A percentile compares a stretch with the other conserved stretches of the same genome.
phyloP scores from a whole-genome alignment of 495 filamentous ascomycete genomes.

The Baudoinia panamericana region DNA sequence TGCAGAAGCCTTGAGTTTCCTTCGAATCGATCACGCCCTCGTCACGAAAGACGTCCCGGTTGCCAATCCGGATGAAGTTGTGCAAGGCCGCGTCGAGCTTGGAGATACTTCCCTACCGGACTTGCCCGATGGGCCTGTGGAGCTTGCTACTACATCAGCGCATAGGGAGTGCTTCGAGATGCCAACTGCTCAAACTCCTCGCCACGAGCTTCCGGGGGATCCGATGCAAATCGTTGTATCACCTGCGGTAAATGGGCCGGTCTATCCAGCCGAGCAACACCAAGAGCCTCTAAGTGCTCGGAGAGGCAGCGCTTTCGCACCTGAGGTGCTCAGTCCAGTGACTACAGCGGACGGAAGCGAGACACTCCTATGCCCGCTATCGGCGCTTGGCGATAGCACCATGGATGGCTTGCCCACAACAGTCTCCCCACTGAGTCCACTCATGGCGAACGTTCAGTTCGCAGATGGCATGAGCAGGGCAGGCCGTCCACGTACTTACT shows the following conservation, averaged over 20 bases:
- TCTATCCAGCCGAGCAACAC: neutral
- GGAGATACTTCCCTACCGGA: constrained; percentile 6
- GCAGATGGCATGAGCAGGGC: no score
- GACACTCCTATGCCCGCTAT: constrained; percentile 9
- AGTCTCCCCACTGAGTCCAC: neutral
- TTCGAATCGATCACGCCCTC: constrained; percentile 45
- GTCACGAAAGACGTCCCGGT: constrained; percentile 38
- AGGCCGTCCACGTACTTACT: constrained; percentile 10
- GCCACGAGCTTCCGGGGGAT: constrained; percentile 37
- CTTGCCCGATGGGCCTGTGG: constrained; percentile 14
- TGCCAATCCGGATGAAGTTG: constrained; percentile 21
- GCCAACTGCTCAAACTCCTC: constrained; percentile 28
- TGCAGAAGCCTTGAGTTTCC: constrained; percentile 37
- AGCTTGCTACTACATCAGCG: constrained; percentile 17
- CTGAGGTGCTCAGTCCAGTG: constrained; percentile 12
- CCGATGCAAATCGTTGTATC: constrained; percentile 20
- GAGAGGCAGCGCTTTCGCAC: constrained; percentile 24
- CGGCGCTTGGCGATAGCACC: constrained; percentile 1
- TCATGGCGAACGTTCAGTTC: no score
- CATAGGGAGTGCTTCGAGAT: constrained; percentile 31
- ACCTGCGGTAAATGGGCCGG: constrained; percentile 5
- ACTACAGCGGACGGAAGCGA: neutral
- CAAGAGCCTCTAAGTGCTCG: constrained; percentile 4
- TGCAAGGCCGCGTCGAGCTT: constrained; percentile 14
- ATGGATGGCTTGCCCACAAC: neutral